phyloP scores from a whole-genome alignment of 768 basidiomycete genomes.

The Boletus edulis region DNA sequence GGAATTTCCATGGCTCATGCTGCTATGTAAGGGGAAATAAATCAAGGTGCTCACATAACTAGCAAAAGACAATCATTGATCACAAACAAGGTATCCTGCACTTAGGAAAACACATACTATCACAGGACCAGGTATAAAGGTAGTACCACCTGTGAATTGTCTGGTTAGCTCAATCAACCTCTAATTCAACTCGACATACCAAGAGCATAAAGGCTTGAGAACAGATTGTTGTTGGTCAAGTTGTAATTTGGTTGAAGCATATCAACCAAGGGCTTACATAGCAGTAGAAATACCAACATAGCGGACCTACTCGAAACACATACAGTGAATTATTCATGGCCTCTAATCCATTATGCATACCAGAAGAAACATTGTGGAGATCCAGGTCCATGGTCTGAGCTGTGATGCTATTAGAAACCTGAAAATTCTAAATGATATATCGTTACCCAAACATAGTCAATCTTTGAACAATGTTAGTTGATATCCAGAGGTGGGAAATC shows the following conservation, averaged over 20 bases:
- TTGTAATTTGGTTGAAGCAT: too few relatives aligned
- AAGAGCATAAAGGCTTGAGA: not conserved
- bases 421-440: not conserved
- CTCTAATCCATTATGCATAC: not conserved
- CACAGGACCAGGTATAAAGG: constrained; percentile 1
- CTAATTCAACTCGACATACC: not conserved
- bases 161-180: not conserved
- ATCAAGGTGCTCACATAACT: constrained; percentile 1
- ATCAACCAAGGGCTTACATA: not conserved
- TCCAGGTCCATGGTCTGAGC: not conserved
- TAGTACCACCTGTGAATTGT: not conserved
- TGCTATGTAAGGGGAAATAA: too few relatives aligned
- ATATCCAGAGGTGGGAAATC: too few relatives aligned
- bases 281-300: not conserved
- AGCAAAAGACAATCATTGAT: not conserved
- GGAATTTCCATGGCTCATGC: not conserved
- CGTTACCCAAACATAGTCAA: constrained; percentile 9
- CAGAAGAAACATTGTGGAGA: not conserved
- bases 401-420: not conserved
- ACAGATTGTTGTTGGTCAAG: not conserved
- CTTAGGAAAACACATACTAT: not conserved
- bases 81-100: not conserved
- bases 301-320: not conserved
- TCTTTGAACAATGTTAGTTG: not conserved
- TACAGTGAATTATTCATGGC: not conserved